Conservation (phyloP, 371 early-diverging fungal species). For the Lichtheimia ramosa region DNA sequence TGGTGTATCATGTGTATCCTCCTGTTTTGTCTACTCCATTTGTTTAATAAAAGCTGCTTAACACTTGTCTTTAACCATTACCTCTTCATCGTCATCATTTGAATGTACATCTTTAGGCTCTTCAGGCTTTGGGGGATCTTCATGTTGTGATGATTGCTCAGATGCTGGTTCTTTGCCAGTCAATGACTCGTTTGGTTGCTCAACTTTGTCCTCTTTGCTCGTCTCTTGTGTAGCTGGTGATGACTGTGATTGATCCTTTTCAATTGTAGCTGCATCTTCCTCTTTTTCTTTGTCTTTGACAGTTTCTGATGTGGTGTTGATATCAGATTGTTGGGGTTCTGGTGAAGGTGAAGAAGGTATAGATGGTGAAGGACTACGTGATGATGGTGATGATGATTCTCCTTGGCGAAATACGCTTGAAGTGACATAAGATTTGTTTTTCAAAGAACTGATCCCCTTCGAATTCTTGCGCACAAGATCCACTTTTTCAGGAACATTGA, state of each 20-base stretch:
- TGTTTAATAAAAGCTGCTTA: too few species aligned
- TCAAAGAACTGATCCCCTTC: constrained; percentile 14
- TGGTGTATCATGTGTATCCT: background rate
- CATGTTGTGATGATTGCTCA: too few species aligned
- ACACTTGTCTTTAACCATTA: too few species aligned
- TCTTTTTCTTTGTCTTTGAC: background rate
- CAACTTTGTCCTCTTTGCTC: too few species aligned
- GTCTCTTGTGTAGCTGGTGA: background rate
- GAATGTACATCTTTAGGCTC: too few species aligned
- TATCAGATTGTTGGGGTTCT: background rate
- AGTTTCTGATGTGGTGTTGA: background rate
- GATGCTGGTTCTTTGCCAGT: too few species aligned
- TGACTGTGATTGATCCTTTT: background rate
- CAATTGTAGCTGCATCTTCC: background rate
- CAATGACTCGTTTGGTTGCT: too few species aligned
- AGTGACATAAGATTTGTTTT: constrained; percentile 17
- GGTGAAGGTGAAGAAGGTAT: constrained; percentile 2
- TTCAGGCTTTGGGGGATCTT: too few species aligned
- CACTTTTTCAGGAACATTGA: background rate
- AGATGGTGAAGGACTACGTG: background rate
- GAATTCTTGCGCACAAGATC: constrained; percentile 7
- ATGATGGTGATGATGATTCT: background rate
- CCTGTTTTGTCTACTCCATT: background rate
- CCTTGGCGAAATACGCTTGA: constrained; percentile 15
- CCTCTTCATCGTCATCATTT: too few species aligned